Evolutionary conservation across 108 stramenopile species (phyloP), one percentile per base, ranked within the genome.

Genomic region (Skeletonema costatum): DNA sequence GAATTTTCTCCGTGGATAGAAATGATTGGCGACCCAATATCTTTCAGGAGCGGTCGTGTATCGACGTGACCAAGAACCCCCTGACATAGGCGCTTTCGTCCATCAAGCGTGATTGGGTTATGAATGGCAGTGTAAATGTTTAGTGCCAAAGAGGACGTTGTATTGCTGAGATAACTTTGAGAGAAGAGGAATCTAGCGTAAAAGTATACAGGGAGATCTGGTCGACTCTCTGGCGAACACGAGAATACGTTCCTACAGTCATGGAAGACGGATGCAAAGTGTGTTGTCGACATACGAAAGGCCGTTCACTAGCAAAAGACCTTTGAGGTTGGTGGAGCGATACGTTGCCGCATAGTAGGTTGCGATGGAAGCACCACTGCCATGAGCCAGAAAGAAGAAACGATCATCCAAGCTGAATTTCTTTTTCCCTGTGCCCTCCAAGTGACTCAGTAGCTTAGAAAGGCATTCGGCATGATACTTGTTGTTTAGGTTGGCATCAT

Each of bases 191-290:
- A 96, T 64, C 95, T 73, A 10, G 92, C 86, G 79, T 92, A 94
- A 68, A 95, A 96, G 78, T 96, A 96, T 17, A 96, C 91, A 2
- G 95, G 95, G 10, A 96, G 78, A 69, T 96, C 95, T n/a, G 95
- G 95, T 39, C 95, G 76, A 53, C 87, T 80, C 50, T 87, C 87
- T 14, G 93, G 93, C 17, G 91, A 67, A 77, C 89, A 92, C 65
- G 67, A 60, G 62, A 96, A 96, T 56, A 95, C 90, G 70, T 96
- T 94, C 68, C 88, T 87, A 78, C 93, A 94, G 74, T 96, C 95
- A 72, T 96, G 95, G 78, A 94, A 75, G 30, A 92, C 88, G 7
- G 90, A 92, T 32, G 93, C 95, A 70, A 92, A 88, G 80, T 92
- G 89, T 5, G 89, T 72, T 72, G 78, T 94, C 93, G 33, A 96